phyloP scores from a whole-genome alignment of 2,329 filamentous ascomycete genomes.

The Colletotrichum tofieldiae region DNA sequence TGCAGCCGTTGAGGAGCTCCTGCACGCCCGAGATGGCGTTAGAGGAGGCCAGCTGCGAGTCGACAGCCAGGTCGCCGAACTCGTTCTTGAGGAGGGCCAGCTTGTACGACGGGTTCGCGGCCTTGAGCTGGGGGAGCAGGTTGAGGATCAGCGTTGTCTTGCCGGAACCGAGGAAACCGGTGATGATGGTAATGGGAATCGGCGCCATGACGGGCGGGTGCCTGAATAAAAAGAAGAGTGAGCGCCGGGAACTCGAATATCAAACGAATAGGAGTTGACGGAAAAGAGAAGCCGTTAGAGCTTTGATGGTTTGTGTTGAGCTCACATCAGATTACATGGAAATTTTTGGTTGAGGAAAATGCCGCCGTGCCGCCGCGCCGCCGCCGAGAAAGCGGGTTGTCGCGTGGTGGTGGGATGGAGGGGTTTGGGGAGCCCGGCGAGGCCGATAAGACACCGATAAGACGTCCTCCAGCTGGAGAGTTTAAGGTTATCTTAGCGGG shows the following conservation, averaged over 20 bases:
- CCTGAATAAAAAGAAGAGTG: neutral
- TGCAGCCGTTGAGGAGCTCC: constrained; percentile 96
- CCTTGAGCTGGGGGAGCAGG: constrained; percentile 89
- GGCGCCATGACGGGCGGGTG: constrained; percentile 67
- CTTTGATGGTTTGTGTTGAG: constrained; percentile 35
- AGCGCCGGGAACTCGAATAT: neutral
- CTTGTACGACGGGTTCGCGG: constrained; percentile 81
- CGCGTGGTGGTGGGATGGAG: constrained; percentile 29
- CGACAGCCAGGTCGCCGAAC: constrained; percentile 94
- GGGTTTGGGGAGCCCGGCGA: neutral
- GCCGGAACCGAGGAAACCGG: constrained; percentile 94
- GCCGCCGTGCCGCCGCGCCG: constrained; percentile 25
- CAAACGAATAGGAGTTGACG: neutral
- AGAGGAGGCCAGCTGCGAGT: constrained; percentile 90
- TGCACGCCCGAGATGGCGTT: constrained; percentile 89
- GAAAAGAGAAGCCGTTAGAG: neutral
- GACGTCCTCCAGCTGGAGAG: neutral
- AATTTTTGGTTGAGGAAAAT: constrained; percentile 39
- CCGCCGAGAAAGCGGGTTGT: constrained; percentile 23
- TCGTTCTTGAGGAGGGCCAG: constrained; percentile 98
- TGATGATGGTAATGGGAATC: constrained; percentile 94
- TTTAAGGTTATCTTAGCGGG: constrained; percentile 44
- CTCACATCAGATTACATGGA: constrained; percentile 32
- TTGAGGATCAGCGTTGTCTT: constrained; percentile 98
- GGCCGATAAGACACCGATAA: constrained; percentile 34